Base-by-base conservation (phyloP, 2,329 filamentous ascomycete species). In the Fusarium nodosum region DNA sequence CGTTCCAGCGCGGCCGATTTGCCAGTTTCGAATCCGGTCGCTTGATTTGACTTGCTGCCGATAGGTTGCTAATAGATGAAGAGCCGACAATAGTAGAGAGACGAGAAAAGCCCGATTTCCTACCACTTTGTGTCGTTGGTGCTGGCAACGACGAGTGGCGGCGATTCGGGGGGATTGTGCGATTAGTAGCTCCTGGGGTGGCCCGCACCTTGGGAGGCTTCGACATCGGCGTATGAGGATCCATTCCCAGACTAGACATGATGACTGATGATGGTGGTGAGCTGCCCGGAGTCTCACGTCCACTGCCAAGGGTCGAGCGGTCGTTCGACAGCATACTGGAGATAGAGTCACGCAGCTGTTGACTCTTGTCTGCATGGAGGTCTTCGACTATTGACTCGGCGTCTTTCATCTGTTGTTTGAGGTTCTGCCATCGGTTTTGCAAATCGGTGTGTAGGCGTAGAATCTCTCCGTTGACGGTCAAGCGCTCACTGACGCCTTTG, bases 391-490 rank as follows among this genome's bases (percentile, higher is more conserved):
- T 82, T 9, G 85, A 76, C 77, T 97, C 93, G 82, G 96, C 90
- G 7, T 94, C 91, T 61, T 84, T 86, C 82, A 96, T 95, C 66
- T 92, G 88, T 16, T 86, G 85, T 75, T 94, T 93, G 53, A 97
- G 82, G 6, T 88, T 86, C 69, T 91, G 87, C 88, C 94, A 97
- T 73, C 91, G 90, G n/a, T 88, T 85, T 75, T 93, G 90, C 82
- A 97, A 91, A 74, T 98, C 94, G 9, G 89, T 88, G 74, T 97
- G 91, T 33, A 98, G 84, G 45, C 94, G 89, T 30, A 98, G 80
- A 66, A 98, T 96, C 80, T 98, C 96, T 45, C 96, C 96, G 76
- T 99, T 98, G 57, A 98, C 93, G 0, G 96, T 98, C 51, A 97
- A 84, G n/a, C 96, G 89, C 76, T 98, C 94, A 77, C 93, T 92